Evolutionary conservation across 2,329 filamentous ascomycete species (phyloP).

Genomic region (Fusarium bulbicola): DNA sequence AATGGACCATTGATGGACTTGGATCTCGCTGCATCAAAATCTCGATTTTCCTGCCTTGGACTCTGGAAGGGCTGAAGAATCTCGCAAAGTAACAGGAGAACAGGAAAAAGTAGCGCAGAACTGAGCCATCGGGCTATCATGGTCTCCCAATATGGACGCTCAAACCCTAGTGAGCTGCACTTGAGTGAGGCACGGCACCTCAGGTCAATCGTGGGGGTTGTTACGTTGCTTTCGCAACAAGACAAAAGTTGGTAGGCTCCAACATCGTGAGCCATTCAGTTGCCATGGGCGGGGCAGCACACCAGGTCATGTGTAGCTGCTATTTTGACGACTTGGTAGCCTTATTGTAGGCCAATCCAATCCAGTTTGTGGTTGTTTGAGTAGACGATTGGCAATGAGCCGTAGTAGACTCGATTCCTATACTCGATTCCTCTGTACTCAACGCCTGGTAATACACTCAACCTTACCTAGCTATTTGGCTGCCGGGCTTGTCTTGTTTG

Average conservation of each 20-base stretch:
- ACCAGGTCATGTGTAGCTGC: conserved; percentile 26
- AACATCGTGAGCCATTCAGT: conserved; percentile 20
- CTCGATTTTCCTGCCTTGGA: conserved; percentile 32
- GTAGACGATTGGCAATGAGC: conserved; percentile 24
- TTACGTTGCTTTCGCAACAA: neutral
- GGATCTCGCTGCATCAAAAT: conserved; percentile 39
- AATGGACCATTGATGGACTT: conserved; percentile 34
- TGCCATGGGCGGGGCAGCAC: conserved; percentile 32
- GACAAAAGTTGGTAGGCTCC: neutral
- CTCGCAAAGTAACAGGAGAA: conserved; percentile 1
- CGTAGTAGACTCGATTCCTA: conserved; percentile 8
- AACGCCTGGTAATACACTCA: neutral
- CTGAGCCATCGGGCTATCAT: neutral
- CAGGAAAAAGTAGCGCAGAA: neutral
- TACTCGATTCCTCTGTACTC: conserved; percentile 1
- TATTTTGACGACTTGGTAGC: conserved; percentile 22
- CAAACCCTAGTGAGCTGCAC: conserved; percentile 6
- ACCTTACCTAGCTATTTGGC: neutral
- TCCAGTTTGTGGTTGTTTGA: conserved; percentile 30
- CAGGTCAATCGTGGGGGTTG: conserved; percentile 23
- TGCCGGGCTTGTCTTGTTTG: neutral
- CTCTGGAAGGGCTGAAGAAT: conserved; percentile 17
- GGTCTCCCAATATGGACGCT: conserved; percentile 7
- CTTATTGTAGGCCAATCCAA: conserved; percentile 27
- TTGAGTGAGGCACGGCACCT: conserved; percentile 21